Base-by-base conservation (phyloP, 2,329 filamentous ascomycete genomes). In the Penicillium sp. region DNA sequence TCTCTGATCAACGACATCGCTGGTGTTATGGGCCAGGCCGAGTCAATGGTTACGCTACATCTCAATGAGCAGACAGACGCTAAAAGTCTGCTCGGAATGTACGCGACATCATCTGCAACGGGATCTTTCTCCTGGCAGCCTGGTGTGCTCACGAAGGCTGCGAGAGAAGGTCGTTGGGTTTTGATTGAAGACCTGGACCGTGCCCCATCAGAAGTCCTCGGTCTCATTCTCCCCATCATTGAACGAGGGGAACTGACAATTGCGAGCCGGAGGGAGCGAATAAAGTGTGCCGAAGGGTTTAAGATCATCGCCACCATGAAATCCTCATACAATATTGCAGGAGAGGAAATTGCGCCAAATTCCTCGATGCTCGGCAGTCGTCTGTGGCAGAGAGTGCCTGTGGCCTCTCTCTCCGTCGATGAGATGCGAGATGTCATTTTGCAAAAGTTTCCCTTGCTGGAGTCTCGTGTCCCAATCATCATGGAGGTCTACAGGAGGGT, bases 41-140 rank as follows among this genome's bases (percentile, higher is more conserved):
- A 88, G 6, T 86, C 85, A 59, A 92, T 99, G 87, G 89, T 99
- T 54, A 98, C 94, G 3, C 82, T 99, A 33, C 94, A 99, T 75
- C 81, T 99, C 36, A 99, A 99, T 72, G 95, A 98, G 76, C 96
- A 99, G 75, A 98, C 93, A 2, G 95, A 99, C 76, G 93, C 94
- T 0, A 99, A 99, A 76, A 90, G 96, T 79, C 85, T 99, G 41
- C 87, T 99, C 62, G 95, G 95, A 3, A 87, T 98, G 73, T 98
- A 99, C 76, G 91, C 94, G 1, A 95, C 92, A 22, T 93, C 92
- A 58, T 86, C 89, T 16, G 90, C 89, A 60, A 93, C 92, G 1
- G 93, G 93, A 1, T 93, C 91, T 10, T 99, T 99, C 73, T 85
- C 86, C 52, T 99, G 95, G 95, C 87, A 91, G 60, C 87, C 95